Percentiles rank a stretch among this genome's conserved stretches.
phyloP scores from a whole-genome alignment of 768 basidiomycete species.

The Leccinum boreale region DNA sequence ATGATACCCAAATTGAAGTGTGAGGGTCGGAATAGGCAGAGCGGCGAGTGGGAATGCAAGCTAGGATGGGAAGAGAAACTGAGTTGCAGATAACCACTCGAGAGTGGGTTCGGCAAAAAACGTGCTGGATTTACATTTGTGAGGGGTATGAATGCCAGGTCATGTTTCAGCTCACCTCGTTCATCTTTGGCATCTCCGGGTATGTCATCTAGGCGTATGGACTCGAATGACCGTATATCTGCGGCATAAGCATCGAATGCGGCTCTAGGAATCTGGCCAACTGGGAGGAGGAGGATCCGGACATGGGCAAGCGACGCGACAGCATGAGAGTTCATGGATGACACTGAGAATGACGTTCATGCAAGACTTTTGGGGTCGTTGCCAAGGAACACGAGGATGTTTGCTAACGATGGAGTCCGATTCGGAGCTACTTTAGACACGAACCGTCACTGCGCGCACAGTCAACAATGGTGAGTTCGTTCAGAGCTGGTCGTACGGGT shows the following conservation, averaged over 20 bases:
- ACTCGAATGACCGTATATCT: conserved; percentile 71
- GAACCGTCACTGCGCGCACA: conserved; percentile 4
- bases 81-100: conserved; percentile 80
- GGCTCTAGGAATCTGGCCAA: conserved; percentile 68
- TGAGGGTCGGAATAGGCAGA: conserved; percentile 74
- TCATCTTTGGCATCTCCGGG: conserved; percentile 77
- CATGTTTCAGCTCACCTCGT: conserved; percentile 48
- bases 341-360: neutral
- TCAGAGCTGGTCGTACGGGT: neutral
- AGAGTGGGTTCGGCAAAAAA: conserved; percentile 75
- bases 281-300: conserved; percentile 80
- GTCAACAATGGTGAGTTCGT: conserved; percentile 25
- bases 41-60: conserved; percentile 59
- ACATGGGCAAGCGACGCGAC: conserved; percentile 87
- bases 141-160: neutral
- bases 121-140: conserved; percentile 47
- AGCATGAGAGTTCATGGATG: conserved; percentile 61
- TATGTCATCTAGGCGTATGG: conserved; percentile 77
- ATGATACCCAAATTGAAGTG: conserved; percentile 86
- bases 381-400: neutral
- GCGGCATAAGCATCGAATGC: conserved; percentile 71
- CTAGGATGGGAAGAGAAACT: conserved; percentile 74
- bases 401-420: neutral
- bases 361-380: neutral
- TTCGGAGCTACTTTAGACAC: conserved; percentile 17